Percentiles rank a stretch among this genome's conserved stretches.
These are phyloP conservation scores for Solioccasus polychromus DNA, from an alignment of 768 basidiomycete species.

Conservation along the genomic window DNA sequence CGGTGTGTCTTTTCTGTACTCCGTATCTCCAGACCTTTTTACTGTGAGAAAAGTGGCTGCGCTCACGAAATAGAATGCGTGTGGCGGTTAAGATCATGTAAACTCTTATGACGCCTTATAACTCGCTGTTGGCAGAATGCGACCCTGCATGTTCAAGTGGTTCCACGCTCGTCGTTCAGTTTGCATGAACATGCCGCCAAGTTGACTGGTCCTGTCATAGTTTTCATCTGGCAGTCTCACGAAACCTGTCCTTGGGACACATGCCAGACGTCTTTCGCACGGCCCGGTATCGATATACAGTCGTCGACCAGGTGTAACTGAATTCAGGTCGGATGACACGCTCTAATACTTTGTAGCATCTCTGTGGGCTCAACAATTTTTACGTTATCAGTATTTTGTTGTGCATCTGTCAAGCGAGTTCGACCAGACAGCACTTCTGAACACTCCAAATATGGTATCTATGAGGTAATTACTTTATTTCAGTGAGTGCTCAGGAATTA, in stretches of 20 bases:
- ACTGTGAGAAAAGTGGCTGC: constrained; percentile 21
- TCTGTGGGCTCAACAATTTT: background rate
- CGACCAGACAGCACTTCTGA: no score
- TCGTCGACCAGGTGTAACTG: background rate
- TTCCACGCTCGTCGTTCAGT: constrained; percentile 1
- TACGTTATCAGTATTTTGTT: background rate
- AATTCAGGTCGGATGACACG: background rate
- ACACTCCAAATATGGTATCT: no score
- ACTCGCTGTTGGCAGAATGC: constrained; percentile 15
- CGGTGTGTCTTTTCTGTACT: constrained; percentile 1
- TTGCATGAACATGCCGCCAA: background rate
- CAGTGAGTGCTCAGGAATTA: no score
- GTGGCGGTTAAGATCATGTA: constrained; percentile 27
- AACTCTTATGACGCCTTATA: background rate
- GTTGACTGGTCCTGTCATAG: background rate
- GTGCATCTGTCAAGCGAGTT: no score
- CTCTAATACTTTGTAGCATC: constrained; percentile 3
- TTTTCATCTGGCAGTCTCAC: constrained; percentile 8
- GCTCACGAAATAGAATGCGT: constrained; percentile 20
- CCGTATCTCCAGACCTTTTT: background rate
- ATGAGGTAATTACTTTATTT: no score
- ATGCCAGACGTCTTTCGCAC: constrained; percentile 9
- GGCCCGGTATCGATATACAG: constrained; percentile 9
- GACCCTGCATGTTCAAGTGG: constrained; percentile 8
- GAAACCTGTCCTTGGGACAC: constrained; percentile 7